Base-by-base conservation (phyloP, 2,329 filamentous ascomycete species). In the Neospermospora avenae region DNA sequence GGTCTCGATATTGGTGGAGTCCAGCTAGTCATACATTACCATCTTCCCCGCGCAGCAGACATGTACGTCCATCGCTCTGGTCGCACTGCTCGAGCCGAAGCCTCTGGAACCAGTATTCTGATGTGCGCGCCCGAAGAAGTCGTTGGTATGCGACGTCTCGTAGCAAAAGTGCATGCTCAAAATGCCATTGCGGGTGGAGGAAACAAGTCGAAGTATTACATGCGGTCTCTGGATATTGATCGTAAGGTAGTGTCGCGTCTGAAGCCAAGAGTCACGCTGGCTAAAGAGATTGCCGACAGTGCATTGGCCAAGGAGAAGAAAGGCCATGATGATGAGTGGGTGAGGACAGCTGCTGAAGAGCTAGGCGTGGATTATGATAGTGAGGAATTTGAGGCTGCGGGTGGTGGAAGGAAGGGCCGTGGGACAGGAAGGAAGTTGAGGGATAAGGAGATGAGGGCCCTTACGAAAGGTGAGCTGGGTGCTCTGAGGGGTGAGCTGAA, bases 1-100 rank as follows among this genome's bases (percentile, higher is more conserved):
- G 95, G 95, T 75, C 85, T 99, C 51, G 95, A 99, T 73, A 97
- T 99, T 68, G 88, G 90, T 48, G 85, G 87, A 35, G 91, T 98
- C 49, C 89, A 97, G 68, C 82, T 96, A 14, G 89, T 99, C 16
- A 78, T 99, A 18, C 95, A 99, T 76, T 99, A 99, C 77, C 93
- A 99, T 74, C 87, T 97, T 0, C 95, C 95, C 1, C 89, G 93
- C 59, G 82, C 91, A 0, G 95, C 95, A 35, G 93, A 98, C 74
- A 89, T 89, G 51, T 99, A 99, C 72, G 93, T 99, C 14, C 95
- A 99, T 73, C 87, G 95, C 24, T 97, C 95, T 1, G 95, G 95
- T 13, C 90, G 95, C 65, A 98, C 95, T 0, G 95, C 95, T 1
- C 90, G 95, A 70, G 93, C 90, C 3, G 84, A 87, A 20, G 84